Evolutionary conservation across 305 asterid genomes (phyloP), one percentile per base, ranked within the genome.

Genomic region (Fraxinus xanthoxyloides): DNA sequence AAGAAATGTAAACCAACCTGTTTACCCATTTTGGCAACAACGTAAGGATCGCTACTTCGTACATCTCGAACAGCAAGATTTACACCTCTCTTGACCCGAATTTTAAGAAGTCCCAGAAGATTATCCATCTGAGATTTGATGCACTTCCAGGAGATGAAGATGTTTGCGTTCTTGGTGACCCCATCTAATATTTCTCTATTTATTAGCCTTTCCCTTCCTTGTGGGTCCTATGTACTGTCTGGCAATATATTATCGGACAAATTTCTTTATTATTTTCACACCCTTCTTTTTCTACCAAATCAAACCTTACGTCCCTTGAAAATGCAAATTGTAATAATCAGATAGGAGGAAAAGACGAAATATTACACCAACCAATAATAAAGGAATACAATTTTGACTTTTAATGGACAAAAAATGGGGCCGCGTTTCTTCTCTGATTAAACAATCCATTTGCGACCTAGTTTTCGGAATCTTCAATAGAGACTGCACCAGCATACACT

Each of bases 11-110:
- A 35, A 77, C 26, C 19, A 38, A 91, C 98, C 98, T 93, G 99
- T 84, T 80, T 87, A 21, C 94, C 98, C 92, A 91, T 85, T 83
- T 79, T 85, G 91, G 93, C 85, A 65, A 92, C 91, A 83, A 92
- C 90, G 75, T 95, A 95, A 35, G 99, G 99, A 91, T 95, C 99
- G 69, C 99, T 95, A 87, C 94, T 93, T 3, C 90, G 84, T 77
- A 95, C 94, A 84, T 95, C 99, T 21, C 99, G 97, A 83, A 95
- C 94, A 19, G 98, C 99, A 43, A 95, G 98, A 84, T 95, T 95
- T n/a, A 93, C 76, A 54, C 99, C 99, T 87, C 92, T 85, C 78
- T 93, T 92, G 7, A 95, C 84, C 56, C 97, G 87, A 51, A 95
- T 86, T 81, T 97, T 86, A 28, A 95, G 94, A 59, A 95, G 89